Percentiles rank a stretch among this genome's conserved stretches.
Evolutionary conservation across 179 eudicot genomes (phyloP).

Genomic region (Drosera spatulata): DNA sequence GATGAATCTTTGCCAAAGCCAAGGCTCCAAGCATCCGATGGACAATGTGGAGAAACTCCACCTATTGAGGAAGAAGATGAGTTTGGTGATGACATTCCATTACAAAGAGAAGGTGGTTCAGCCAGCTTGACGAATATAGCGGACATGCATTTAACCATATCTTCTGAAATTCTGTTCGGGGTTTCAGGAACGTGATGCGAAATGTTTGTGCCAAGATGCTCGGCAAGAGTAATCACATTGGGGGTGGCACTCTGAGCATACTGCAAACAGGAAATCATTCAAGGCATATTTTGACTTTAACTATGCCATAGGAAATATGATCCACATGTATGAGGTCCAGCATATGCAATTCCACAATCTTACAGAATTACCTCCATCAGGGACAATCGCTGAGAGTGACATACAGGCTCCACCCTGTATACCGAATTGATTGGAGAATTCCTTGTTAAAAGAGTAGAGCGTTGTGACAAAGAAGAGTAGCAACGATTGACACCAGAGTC

Average conservation of each 20-base stretch:
- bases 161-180: conserved; percentile 85
- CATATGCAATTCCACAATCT: not conserved
- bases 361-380: conserved; percentile 17
- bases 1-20: conserved; percentile 61
- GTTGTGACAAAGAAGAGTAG: conserved; percentile 73
- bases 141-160: conserved; percentile 86
- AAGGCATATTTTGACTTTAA: no score
- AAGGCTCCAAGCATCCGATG: conserved; percentile 73
- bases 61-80: conserved; percentile 74
- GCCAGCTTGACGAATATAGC: conserved; percentile 82
- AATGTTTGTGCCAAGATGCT: conserved; percentile 91
- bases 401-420: conserved; percentile 60
- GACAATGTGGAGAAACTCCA: conserved; percentile 77
- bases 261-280: conserved; percentile 24
- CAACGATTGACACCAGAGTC: conserved; percentile 69
- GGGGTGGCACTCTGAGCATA: conserved; percentile 41
- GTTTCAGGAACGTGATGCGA: conserved; percentile 76
- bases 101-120: conserved; percentile 54
- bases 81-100: conserved; percentile 70
- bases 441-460: conserved; percentile 26
- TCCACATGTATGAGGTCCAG: no score
- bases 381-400: conserved; percentile 90
- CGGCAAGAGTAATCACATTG: conserved; percentile 74
- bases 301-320: no score
- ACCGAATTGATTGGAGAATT: conserved; percentile 33